Evolutionary conservation across 2,329 filamentous ascomycete species (phyloP).

Genomic region (Fusarium pilosicola): DNA sequence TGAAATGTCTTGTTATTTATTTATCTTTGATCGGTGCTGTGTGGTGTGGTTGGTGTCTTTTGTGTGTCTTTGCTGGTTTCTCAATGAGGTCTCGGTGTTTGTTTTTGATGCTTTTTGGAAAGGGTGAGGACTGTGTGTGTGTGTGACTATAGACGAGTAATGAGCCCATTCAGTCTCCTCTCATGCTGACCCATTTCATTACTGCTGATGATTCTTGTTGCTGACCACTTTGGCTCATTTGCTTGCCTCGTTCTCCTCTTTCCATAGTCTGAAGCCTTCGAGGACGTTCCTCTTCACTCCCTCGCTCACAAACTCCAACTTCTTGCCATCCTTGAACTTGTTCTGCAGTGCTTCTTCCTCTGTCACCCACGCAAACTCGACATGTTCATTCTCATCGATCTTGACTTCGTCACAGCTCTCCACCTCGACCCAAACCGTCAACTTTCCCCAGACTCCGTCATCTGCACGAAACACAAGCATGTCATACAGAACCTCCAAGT

Average conservation of each 20-base stretch:
- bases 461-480: slow-evolving; percentile 41
- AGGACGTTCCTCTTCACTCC: slow-evolving; percentile 47
- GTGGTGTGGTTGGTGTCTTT: background rate
- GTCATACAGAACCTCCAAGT: slow-evolving; percentile 37
- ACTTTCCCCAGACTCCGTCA: slow-evolving; percentile 45
- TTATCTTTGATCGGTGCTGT: background rate
- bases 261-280: slow-evolving; percentile 47
- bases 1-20: slow-evolving; percentile 40
- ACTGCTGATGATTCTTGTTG: background rate
- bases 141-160: slow-evolving; percentile 38
- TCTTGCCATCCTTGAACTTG: slow-evolving; percentile 40
- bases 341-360: slow-evolving; percentile 48
- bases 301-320: slow-evolving; percentile 48
- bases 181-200: background rate
- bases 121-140: background rate
- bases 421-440: slow-evolving; percentile 45
- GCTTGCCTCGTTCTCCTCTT: slow-evolving; percentile 10
- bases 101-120: slow-evolving; percentile 5
- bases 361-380: slow-evolving; percentile 52
- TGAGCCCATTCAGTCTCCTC: slow-evolving; percentile 29
- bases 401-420: slow-evolving; percentile 39
- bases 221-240: background rate
- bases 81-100: slow-evolving; percentile 18
- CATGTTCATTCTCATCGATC: slow-evolving; percentile 52
- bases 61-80: background rate